These are phyloP conservation scores for Coemansia sp. DNA, from an alignment of 192 early-diverging fungal genomes.

Conservation along the genomic window DNA sequence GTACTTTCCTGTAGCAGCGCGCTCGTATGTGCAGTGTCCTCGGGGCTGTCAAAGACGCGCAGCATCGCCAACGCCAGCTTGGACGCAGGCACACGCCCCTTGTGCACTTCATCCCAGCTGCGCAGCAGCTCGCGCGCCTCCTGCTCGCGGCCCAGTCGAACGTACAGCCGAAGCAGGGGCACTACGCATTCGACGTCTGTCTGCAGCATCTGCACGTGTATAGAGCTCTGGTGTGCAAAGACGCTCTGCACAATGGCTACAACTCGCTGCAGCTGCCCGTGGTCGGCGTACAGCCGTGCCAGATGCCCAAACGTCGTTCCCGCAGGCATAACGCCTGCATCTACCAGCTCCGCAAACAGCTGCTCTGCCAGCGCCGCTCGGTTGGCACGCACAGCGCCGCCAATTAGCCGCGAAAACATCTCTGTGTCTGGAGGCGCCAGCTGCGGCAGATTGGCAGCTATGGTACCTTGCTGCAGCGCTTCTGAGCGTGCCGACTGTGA, in stretches of 20 bases:
- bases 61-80: constrained; percentile 43
- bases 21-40: constrained; percentile 15
- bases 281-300: constrained; percentile 40
- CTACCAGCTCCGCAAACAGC: constrained; percentile 45
- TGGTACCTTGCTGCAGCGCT: constrained; percentile 31
- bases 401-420: constrained; percentile 39
- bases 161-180: constrained; percentile 43
- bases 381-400: constrained; percentile 36
- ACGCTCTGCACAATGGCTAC: constrained; percentile 38
- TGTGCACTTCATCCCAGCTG: constrained; percentile 40
- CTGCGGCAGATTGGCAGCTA: constrained; percentile 35
- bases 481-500: constrained; percentile 22
- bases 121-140: constrained; percentile 37
- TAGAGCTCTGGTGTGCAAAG: constrained; percentile 19
- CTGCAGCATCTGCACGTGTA: constrained; percentile 20
- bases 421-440: constrained; percentile 32
- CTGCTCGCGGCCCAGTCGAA: constrained; percentile 21
- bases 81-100: constrained; percentile 27
- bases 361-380: constrained; percentile 38
- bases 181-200: constrained; percentile 42
- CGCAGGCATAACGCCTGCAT: constrained; percentile 31
- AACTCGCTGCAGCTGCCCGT: constrained; percentile 30
- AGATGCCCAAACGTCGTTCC: constrained; percentile 37
- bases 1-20: constrained; percentile 15
- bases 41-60: constrained; percentile 31